These are phyloP conservation scores for Parasitella parasitica DNA, from an alignment of 371 early-diverging fungal species.

Conservation along the genomic window DNA sequence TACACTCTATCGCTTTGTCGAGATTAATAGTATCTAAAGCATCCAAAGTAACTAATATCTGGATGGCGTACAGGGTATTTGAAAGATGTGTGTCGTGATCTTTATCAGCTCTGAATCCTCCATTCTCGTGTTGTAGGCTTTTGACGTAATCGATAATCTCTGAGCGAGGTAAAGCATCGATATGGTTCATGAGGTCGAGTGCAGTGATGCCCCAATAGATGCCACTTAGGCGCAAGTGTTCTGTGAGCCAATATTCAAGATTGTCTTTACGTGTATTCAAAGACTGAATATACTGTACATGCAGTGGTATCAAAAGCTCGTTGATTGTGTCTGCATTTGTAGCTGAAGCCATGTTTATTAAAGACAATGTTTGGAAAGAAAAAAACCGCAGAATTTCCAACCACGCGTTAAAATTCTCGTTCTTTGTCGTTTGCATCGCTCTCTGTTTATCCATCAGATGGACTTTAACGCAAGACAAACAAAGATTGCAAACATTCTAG, in stretches of 20 bases:
- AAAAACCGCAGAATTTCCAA: background rate
- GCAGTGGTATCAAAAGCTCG: constrained; percentile 46
- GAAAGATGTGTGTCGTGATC: constrained; percentile 92
- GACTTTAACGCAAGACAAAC: background rate
- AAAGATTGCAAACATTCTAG: constrained; percentile 32
- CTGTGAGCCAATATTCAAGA: constrained; percentile 92
- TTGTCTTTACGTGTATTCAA: constrained; percentile 79
- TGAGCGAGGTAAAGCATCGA: constrained; percentile 71
- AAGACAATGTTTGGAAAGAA: background rate
- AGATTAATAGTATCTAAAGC: constrained; percentile 74
- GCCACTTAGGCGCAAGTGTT: constrained; percentile 89
- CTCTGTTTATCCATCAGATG: background rate
- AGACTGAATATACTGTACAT: constrained; percentile 78
- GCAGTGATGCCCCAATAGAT: constrained; percentile 95
- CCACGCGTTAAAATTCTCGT: background rate
- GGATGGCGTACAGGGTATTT: constrained; percentile 94
- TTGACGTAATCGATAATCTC: constrained; percentile 77
- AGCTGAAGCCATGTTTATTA: background rate
- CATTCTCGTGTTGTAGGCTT: constrained; percentile 79
- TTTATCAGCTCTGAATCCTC: constrained; percentile 90
- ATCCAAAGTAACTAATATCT: constrained; percentile 84
- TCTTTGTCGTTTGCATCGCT: background rate
- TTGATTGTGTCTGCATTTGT: background rate
- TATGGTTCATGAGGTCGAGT: constrained; percentile 67
- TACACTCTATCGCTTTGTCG: constrained; percentile 72